Base-by-base conservation (phyloP, 306 rosid genomes). In the Acmispon strigosus region DNA sequence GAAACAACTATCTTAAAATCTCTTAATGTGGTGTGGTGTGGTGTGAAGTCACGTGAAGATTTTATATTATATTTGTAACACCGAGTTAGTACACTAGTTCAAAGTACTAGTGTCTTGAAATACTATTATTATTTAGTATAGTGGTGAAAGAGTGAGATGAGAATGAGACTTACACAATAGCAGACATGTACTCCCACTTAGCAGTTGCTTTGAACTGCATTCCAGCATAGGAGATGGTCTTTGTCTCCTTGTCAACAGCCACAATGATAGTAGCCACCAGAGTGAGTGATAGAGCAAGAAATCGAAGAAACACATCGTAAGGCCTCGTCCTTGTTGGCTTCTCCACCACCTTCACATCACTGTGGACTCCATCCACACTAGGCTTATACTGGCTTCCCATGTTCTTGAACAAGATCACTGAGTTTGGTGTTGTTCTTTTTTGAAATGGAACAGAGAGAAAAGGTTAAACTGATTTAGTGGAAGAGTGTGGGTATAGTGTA, bases 121-220 rank as follows among this genome's bases (percentile, higher is more conserved):
- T 22, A 2, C 2, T 22, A 22, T 1, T 2, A 22, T n/a, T n/a
- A n/a, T n/a, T n/a, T n/a, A n/a, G n/a, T 2, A 3, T 2, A 27
- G 3, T 27, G 32, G 32, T 27, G 32, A 27, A 27, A 27, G 32
- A 27, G 37, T 32, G 37, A 32, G 37, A 32, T 32, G 37, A 32
- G 43, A 39, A 8, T 39, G 10, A 43, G 75, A 11, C 84, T 56
- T 78, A 87, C 92, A 83, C 86, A 39, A 77, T 76, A 66, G 92
- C 86, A 70, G 92, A 85, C 82, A 87, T 73, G 69, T 87, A 87
- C 36, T 85, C 72, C 92, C 92, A 87, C 77, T 87, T 81, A 48
- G 92, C 92, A 56, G 87, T 80, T 39, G 79, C 85, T 69, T 70
- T 47, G 57, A 85, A 73, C 4, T 83, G 71, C 56, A 87, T 14